These are phyloP conservation scores for Backusella psychrophila DNA, from an alignment of 192 early-diverging fungal species.

Conservation along the genomic window DNA sequence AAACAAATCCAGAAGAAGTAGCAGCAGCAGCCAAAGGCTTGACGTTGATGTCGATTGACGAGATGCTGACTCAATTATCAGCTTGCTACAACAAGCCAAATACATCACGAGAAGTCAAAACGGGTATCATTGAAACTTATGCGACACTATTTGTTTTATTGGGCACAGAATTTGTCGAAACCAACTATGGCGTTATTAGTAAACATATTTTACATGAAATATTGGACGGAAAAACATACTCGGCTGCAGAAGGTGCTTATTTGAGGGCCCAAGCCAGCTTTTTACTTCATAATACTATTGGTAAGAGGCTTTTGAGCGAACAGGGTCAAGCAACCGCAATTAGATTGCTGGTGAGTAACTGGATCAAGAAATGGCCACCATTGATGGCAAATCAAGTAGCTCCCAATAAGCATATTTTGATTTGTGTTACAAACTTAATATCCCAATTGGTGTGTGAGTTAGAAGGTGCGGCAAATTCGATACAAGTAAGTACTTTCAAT, in stretches of 20 bases:
- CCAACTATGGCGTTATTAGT: constrained; percentile 68
- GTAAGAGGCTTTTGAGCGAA: constrained; percentile 72
- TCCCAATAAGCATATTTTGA: constrained; percentile 58
- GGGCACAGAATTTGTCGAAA: constrained; percentile 68
- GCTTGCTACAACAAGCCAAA: constrained; percentile 56
- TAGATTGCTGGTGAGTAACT: constrained; percentile 55
- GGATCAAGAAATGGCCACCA: constrained; percentile 59
- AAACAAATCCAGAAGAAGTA: background rate
- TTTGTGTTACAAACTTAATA: constrained; percentile 73
- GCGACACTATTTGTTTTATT: constrained; percentile 67
- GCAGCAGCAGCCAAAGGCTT: constrained; percentile 10
- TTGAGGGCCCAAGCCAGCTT: constrained; percentile 60
- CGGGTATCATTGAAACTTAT: constrained; percentile 82
- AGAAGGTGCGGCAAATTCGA: constrained; percentile 63
- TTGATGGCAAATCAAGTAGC: constrained; percentile 45
- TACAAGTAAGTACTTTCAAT: constrained; percentile 40
- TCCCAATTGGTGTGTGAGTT: constrained; percentile 71
- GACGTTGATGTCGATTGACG: constrained; percentile 53
- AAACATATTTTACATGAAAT: constrained; percentile 67
- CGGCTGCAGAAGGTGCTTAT: constrained; percentile 55
- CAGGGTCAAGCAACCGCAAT: constrained; percentile 71
- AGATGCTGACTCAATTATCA: constrained; percentile 69
- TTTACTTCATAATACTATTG: constrained; percentile 73
- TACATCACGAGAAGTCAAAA: constrained; percentile 65
- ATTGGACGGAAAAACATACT: constrained; percentile 46